Conservation (phyloP, 2,329 filamentous ascomycete species). For the Fusarium scirpi region DNA sequence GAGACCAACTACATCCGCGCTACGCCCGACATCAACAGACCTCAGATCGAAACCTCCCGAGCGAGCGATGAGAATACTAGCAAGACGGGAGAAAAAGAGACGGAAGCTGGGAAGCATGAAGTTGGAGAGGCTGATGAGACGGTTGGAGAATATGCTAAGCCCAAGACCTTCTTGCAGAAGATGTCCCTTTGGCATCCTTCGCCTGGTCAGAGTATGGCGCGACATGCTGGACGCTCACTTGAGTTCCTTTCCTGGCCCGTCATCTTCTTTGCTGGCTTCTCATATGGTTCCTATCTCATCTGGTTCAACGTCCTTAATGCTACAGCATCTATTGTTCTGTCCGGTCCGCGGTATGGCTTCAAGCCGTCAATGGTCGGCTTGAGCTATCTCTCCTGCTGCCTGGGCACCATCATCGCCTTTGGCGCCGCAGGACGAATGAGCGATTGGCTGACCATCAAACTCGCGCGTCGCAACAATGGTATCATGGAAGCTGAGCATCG, state of each 20-base stretch:
- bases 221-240: slow-evolving; percentile 53
- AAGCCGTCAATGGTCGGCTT: slow-evolving; percentile 55
- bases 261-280: slow-evolving; percentile 58
- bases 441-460: slow-evolving; percentile 54
- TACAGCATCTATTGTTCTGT: slow-evolving; percentile 56
- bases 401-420: slow-evolving; percentile 51
- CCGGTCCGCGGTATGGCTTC: slow-evolving; percentile 55
- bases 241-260: slow-evolving; percentile 56
- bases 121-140: slow-evolving; percentile 16
- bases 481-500: slow-evolving; percentile 58
- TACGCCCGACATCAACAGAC: not conserved
- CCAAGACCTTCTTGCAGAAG: slow-evolving; percentile 58
- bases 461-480: slow-evolving; percentile 56
- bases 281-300: slow-evolving; percentile 57
- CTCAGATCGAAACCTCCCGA: not conserved
- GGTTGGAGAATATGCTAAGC: not conserved
- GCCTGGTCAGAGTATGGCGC: slow-evolving; percentile 49
- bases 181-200: slow-evolving; percentile 56
- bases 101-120: slow-evolving; percentile 3
- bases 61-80: slow-evolving; percentile 16
- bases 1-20: slow-evolving; percentile 66
- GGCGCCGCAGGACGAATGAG: slow-evolving; percentile 51
- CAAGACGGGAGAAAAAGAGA: not conserved
- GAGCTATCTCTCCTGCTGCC: slow-evolving; percentile 53
- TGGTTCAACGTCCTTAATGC: slow-evolving; percentile 60